Evolutionary conservation across 2,329 filamentous ascomycete species (phyloP), one percentile per base, ranked within the genome.

Genomic region (Penicillium freii): DNA sequence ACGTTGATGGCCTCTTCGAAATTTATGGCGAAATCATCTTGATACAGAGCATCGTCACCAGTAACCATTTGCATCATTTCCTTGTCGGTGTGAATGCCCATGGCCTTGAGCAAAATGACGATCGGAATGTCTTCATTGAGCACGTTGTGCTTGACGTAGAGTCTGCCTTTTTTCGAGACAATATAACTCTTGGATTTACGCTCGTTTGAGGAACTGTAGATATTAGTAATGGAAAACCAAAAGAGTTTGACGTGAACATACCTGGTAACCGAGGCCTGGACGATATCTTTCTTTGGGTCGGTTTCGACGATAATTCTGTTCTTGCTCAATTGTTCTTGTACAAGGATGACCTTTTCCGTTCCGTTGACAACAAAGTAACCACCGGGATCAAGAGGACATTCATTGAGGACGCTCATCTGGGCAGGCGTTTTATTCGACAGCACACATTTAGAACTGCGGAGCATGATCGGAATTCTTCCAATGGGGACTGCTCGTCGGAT

Each of bases 251-350:
- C n/a, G 29, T 23, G 36, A 47, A 47, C 66, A 61, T 71, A 81
- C 80, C 81, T 84, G 8, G 92, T 99, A 31, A 97, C 94, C 1
- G 94, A 97, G 38, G 95, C 94, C 65, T 93, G 91, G 56, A 97
- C 93, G 62, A 96, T 87, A 59, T 90, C 90, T 76, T 97, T 97
- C 78, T 96, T 96, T 51, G 88, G 83, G 68, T 93, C 90, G 54
- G 91, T 88, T 76, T 99, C 95, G 17, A 99, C 93, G 72, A 99
- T 97, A 69, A 99, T 90, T 79, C 94, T 87, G 76, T 99, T 99
- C 83, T 99, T 99, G 83, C 94, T 99, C 71, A 99, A 80, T 77
- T 99, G 94, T 72, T 99, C 95, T 75, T 99, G 94, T 15, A 99
- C 95, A 43, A 99, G 80, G 70, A 99, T 99, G 66, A 99, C 94